Evolutionary conservation across 2,329 filamentous ascomycete genomes (phyloP), one percentile per base, ranked within the genome.

Genomic region (Talaromyces sp.): DNA sequence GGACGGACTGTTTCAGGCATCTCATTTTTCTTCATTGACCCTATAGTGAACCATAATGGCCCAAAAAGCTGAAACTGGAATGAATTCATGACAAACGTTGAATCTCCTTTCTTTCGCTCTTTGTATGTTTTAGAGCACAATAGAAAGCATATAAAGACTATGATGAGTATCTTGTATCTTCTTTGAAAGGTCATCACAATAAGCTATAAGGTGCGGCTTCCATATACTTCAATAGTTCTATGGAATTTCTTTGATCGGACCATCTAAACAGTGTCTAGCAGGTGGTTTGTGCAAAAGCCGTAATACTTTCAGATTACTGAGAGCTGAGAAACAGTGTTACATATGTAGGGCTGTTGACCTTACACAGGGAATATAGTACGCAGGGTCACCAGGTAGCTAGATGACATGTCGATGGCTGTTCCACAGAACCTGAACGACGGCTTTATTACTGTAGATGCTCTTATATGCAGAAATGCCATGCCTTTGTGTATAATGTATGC

Each of bases 1-100:
- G 29, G 53, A 7, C 10, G 17, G 53, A 8, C 29, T 17, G 29
- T 56, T 56, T 56, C n/a, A 56, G 5, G 3, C 36, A 36, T 36
- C 53, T 8, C 8, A 56, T 36, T 56, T 56, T 15, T 36, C 36
- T 56, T 25, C 53, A 56, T 56, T 56, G 53, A 36, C 53, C 53
- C 22, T 17, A 56, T 34, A 22, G 8, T 56, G 53, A 56, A 22
- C 53, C 53, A 56, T 17, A 22, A 36, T 36, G 53, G 2, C 53
- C 13, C 10, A n/a, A n/a, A 22, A 38, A 25, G 53, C 53, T 36
- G 29, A 11, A 54, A 56, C 51, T 56, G 11, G 11, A 13, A 49
- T 25, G 45, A 10, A 49, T 17, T 29, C 29, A 1, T 27, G 47
- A 51, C 25, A 27, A 27, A 15, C 22, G 5, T 15, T 17, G 15